phyloP scores from a whole-genome alignment of 306 rosid species.

The Fagus crenata region DNA sequence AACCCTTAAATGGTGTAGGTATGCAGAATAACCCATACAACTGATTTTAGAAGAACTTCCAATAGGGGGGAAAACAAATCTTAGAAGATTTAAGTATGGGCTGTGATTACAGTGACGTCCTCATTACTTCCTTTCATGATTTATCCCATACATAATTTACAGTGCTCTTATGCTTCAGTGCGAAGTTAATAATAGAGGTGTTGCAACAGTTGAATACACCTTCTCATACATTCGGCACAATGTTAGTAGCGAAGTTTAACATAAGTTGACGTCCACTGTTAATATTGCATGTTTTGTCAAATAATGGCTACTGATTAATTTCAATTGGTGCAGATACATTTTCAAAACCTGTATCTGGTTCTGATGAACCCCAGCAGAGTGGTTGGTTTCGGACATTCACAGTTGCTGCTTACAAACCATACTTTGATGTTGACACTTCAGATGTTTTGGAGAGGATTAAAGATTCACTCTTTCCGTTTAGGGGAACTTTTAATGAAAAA shows the following conservation, averaged over 20 bases:
- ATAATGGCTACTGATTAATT: conserved; percentile 23
- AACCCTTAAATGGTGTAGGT: not conserved
- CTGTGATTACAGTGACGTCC: not conserved
- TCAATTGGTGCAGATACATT: conserved; percentile 67
- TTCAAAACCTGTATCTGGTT: conserved; percentile 78
- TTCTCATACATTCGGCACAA: conserved; percentile 4
- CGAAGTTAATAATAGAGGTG: not conserved
- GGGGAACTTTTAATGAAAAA: conserved; percentile 85
- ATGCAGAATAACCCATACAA: conserved; percentile 1
- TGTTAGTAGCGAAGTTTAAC: conserved; percentile 1
- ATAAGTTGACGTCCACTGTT: not conserved
- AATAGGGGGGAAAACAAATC: too few species aligned
- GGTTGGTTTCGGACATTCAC: conserved; percentile 73
- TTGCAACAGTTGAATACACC: not conserved
- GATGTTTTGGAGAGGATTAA: conserved; percentile 84
- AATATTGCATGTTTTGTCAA: conserved; percentile 7
- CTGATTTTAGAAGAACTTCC: not conserved
- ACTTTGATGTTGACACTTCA: conserved; percentile 85
- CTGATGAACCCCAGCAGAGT: conserved; percentile 79
- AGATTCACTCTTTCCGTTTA: conserved; percentile 82
- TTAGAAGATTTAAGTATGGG: not conserved
- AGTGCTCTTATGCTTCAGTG: not conserved
- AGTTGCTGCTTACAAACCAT: conserved; percentile 72
- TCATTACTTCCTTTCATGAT: not conserved
- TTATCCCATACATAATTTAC: not conserved